phyloP scores from a whole-genome alignment of 2,329 filamentous ascomycete genomes.

The Aspergillus brasiliensis region DNA sequence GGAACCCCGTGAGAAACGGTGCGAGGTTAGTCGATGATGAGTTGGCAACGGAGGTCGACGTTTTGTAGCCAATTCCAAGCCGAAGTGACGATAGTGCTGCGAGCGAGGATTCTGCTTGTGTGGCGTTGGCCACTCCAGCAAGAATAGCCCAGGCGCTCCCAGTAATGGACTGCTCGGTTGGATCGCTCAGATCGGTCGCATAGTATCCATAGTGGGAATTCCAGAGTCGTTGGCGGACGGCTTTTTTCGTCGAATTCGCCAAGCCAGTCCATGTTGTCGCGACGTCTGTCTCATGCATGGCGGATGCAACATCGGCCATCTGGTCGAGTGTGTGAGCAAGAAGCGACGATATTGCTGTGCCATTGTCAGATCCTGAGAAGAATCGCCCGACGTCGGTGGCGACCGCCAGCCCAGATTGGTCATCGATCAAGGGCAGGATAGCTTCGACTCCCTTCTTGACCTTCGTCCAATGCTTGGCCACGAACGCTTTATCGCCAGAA shows the following conservation, averaged over 20 bases:
- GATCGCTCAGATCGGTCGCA: conserved; percentile 4
- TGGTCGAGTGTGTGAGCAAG: conserved; percentile 15
- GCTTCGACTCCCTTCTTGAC: not conserved
- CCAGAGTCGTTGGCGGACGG: conserved; percentile 18
- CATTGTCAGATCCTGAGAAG: conserved; percentile 12
- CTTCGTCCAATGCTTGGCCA: conserved; percentile 6
- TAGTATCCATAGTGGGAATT: conserved; percentile 11
- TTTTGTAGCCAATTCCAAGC: conserved; percentile 42
- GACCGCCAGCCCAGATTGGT: conserved; percentile 5
- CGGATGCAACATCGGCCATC: conserved; percentile 11
- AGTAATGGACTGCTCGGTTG: conserved; percentile 9
- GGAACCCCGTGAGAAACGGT: conserved; percentile 51
- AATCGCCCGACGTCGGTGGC: conserved; percentile 22
- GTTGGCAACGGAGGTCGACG: conserved; percentile 22
- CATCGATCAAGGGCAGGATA: not conserved
- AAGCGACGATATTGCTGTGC: conserved; percentile 16
- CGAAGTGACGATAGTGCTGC: conserved; percentile 32
- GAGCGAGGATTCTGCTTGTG: conserved; percentile 33
- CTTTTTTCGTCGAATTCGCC: conserved; percentile 1
- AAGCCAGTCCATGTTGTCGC: not conserved
- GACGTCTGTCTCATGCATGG: conserved; percentile 8
- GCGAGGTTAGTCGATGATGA: conserved; percentile 36
- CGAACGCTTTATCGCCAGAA: conserved; percentile 33
- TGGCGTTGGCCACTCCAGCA: conserved; percentile 28
- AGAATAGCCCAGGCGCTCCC: conserved; percentile 13